phyloP scores from a whole-genome alignment of 495 filamentous ascomycete genomes.

The Paragyromitra xinjiangensis region DNA sequence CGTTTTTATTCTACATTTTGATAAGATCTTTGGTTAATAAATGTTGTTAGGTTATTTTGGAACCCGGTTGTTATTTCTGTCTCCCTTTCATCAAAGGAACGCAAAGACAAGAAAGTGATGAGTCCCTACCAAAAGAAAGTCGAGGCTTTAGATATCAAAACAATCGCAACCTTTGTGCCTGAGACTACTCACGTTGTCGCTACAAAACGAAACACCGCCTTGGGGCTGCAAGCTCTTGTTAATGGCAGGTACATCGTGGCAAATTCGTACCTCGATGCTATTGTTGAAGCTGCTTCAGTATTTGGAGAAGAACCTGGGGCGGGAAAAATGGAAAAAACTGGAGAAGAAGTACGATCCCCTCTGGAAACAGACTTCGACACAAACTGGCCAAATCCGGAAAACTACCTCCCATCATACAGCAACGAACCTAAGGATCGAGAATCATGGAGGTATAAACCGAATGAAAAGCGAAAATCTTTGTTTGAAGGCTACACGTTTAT shows the following conservation, averaged over 20 bases:
- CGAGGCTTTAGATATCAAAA: slow-evolving; percentile 87
- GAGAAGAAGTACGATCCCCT: slow-evolving; percentile 64
- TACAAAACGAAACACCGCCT: slow-evolving; percentile 87
- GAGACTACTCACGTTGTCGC: slow-evolving; percentile 88
- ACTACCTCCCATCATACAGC: slow-evolving; percentile 76
- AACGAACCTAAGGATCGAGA: slow-evolving; percentile 75
- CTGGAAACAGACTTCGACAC: slow-evolving; percentile 86
- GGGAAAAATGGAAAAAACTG: not conserved
- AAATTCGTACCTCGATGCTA: slow-evolving; percentile 75
- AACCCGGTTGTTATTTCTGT: slow-evolving; percentile 80
- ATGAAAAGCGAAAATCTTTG: slow-evolving; percentile 70
- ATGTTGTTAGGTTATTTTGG: slow-evolving; percentile 64
- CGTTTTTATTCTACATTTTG: slow-evolving; percentile 18
- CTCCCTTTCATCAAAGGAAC: slow-evolving; percentile 78
- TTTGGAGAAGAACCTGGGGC: slow-evolving; percentile 60
- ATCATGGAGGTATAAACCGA: slow-evolving; percentile 72
- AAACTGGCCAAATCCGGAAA: slow-evolving; percentile 77
- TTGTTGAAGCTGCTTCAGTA: slow-evolving; percentile 70
- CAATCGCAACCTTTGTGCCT: slow-evolving; percentile 73
- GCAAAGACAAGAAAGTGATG: slow-evolving; percentile 73
- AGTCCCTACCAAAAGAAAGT: slow-evolving; percentile 69
- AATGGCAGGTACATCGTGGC: slow-evolving; percentile 83
- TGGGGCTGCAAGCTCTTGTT: slow-evolving; percentile 85
- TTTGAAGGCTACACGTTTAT: slow-evolving; percentile 91
- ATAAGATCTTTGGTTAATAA: slow-evolving; percentile 24